phyloP scores from a whole-genome alignment of 1,139 yeast species.

The Blastobotrys malaysiensis region DNA sequence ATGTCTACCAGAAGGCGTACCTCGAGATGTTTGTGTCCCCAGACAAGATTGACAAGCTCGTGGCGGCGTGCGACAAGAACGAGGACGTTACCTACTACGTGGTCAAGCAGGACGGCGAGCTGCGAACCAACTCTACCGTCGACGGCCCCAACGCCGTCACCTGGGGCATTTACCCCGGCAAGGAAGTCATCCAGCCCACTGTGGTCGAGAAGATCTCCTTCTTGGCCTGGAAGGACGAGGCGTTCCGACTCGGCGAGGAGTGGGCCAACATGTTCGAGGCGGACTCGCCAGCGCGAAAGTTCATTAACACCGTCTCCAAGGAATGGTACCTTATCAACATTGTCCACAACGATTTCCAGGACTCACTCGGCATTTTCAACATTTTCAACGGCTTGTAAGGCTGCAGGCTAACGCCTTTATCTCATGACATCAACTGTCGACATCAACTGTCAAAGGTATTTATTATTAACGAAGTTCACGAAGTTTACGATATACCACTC shows the following conservation, averaged over 20 bases:
- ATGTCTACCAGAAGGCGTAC: slow-evolving; percentile 89
- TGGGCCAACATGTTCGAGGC: slow-evolving; percentile 56
- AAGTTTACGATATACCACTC: slow-evolving; percentile 1
- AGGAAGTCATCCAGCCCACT: slow-evolving; percentile 86
- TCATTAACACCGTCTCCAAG: slow-evolving; percentile 49
- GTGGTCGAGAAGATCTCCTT: slow-evolving; percentile 86
- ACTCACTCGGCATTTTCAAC: slow-evolving; percentile 33
- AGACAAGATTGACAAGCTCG: slow-evolving; percentile 39
- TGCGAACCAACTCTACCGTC: slow-evolving; percentile 60
- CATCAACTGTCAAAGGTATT: slow-evolving; percentile 12
- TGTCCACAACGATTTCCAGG: slow-evolving; percentile 75
- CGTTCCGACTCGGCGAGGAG: slow-evolving; percentile 72
- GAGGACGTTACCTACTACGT: slow-evolving; percentile 70
- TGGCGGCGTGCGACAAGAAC: slow-evolving; percentile 44
- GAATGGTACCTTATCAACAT: slow-evolving; percentile 76
- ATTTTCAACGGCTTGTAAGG: slow-evolving; percentile 24
- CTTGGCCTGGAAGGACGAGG: slow-evolving; percentile 96
- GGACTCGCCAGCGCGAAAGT: slow-evolving; percentile 31
- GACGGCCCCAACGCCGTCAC: slow-evolving; percentile 92
- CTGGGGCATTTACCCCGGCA: slow-evolving; percentile 96
- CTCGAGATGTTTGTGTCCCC: slow-evolving; percentile 77
- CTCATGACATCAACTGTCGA: slow-evolving; percentile 8
- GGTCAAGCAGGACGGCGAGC: slow-evolving; percentile 57
- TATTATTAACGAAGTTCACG: slow-evolving; percentile 1
- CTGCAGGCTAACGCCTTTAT: background rate